Evolutionary conservation across 208 protist species (phyloP).

Genomic region (Leishmania aethiopica): DNA sequence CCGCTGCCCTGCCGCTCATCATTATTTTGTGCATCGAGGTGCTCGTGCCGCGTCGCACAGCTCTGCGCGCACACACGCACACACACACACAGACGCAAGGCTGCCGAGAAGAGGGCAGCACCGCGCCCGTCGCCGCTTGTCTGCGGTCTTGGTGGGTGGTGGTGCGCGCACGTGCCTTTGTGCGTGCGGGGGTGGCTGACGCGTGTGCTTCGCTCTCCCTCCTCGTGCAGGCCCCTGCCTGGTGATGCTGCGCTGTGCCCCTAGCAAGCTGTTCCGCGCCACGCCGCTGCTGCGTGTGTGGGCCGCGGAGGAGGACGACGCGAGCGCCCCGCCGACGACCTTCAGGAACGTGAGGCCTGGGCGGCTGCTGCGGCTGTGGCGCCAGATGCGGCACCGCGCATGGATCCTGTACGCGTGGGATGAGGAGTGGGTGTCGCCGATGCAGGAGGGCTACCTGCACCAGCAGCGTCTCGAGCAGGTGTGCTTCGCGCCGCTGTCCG

Average conservation of each 20-base stretch:
- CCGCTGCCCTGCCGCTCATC: no score
- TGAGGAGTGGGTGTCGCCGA: conserved; percentile 83
- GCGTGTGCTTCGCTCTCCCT: no score
- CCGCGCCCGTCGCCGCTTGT: no score
- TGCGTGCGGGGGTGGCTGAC: no score
- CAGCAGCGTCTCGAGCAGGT: conserved; percentile 90
- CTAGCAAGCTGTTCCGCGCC: conserved; percentile 40
- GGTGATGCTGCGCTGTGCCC: conserved; percentile 42
- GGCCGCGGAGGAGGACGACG: conserved; percentile 86
- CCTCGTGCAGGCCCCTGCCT: background rate
- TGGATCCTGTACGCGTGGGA: conserved; percentile 89
- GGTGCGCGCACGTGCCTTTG: no score
- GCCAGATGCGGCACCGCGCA: conserved; percentile 84
- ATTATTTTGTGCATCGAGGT: no score
- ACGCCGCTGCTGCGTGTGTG: conserved; percentile 78
- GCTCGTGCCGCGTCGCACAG: no score
- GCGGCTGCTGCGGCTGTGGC: conserved; percentile 77
- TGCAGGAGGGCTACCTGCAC: conserved; percentile 82
- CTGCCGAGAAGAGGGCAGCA: no score
- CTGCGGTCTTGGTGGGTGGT: no score
- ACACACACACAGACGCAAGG: background rate
- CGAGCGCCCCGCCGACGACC: conserved; percentile 80
- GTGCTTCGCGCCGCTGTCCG: conserved; percentile 85
- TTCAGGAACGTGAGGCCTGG: conserved; percentile 92
- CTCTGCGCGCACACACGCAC: no score